Evolutionary conservation across 163 green algal genomes (phyloP).

Genomic region (Picocystis sp.): DNA sequence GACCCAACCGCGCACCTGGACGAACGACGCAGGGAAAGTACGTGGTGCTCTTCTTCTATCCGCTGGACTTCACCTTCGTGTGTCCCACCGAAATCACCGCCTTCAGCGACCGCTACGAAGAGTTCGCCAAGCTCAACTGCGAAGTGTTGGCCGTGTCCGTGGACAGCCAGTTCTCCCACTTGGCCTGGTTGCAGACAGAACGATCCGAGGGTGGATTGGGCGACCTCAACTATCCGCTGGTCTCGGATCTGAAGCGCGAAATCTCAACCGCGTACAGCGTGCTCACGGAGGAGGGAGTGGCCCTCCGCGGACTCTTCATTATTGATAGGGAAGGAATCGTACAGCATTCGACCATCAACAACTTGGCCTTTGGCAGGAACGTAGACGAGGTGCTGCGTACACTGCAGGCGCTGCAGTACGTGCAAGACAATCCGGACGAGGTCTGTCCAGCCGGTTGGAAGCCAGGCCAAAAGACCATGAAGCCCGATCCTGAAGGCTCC

Average conservation of each 20-base stretch:
- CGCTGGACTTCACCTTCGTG: slow-evolving; percentile 90
- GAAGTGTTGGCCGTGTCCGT: slow-evolving; percentile 85
- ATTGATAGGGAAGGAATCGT: slow-evolving; percentile 94
- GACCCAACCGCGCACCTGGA: too few species aligned
- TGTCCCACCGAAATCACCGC: slow-evolving; percentile 89
- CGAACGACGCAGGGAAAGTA: slow-evolving; percentile 22
- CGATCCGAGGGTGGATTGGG: slow-evolving; percentile 81
- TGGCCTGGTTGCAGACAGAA: slow-evolving; percentile 88
- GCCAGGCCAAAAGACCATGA: slow-evolving; percentile 79
- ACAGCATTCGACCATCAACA: slow-evolving; percentile 97
- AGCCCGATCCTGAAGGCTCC: slow-evolving; percentile 62
- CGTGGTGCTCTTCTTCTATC: slow-evolving; percentile 63
- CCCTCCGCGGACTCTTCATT: slow-evolving; percentile 95
- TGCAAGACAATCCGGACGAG: slow-evolving; percentile 78
- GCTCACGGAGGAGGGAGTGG: slow-evolving; percentile 80
- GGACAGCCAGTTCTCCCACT: slow-evolving; percentile 87
- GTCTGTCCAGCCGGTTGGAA: slow-evolving; percentile 93
- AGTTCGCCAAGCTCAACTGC: slow-evolving; percentile 76
- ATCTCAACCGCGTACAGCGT: slow-evolving; percentile 73
- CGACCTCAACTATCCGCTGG: slow-evolving; percentile 83
- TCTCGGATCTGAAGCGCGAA: slow-evolving; percentile 87
- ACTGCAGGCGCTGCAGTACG: slow-evolving; percentile 69
- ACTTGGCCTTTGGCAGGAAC: slow-evolving; percentile 85
- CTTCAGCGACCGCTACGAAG: slow-evolving; percentile 79
- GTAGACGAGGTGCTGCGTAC: slow-evolving; percentile 92